phyloP scores from a whole-genome alignment of 371 early-diverging fungal species.

The Dentiscutata heterogama region DNA sequence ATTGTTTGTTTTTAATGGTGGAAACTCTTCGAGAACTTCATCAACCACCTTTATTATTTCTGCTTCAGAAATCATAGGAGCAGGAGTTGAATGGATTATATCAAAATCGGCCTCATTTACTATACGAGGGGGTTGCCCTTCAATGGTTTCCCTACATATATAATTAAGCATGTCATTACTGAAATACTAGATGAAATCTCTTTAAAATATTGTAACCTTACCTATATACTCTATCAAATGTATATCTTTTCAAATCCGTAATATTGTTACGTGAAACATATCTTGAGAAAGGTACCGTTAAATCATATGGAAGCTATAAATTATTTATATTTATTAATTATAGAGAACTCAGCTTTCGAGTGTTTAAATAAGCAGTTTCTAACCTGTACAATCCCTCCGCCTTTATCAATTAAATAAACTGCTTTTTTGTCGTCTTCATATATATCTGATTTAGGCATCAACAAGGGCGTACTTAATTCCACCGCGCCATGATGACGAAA shows the following conservation, averaged over 20 bases:
- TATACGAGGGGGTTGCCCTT: constrained; percentile 83
- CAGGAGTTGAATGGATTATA: constrained; percentile 76
- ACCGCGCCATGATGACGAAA: constrained; percentile 91
- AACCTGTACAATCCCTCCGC: constrained; percentile 81
- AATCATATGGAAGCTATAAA: constrained; percentile 81
- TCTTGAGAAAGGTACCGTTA: constrained; percentile 94
- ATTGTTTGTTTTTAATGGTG: constrained; percentile 69
- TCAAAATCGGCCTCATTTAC: constrained; percentile 93
- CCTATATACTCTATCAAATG: constrained; percentile 87
- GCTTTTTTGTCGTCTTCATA: constrained; percentile 77
- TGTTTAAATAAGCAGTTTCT: not conserved
- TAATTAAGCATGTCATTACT: not conserved
- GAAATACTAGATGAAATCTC: not conserved
- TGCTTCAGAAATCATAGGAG: constrained; percentile 85
- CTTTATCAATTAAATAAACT: constrained; percentile 83
- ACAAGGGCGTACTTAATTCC: constrained; percentile 83
- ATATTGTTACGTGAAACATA: constrained; percentile 81
- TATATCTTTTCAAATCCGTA: constrained; percentile 84
- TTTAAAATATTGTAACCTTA: constrained; percentile 44
- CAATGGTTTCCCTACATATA: constrained; percentile 64
- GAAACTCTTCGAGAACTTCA: constrained; percentile 85
- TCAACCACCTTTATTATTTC: constrained; percentile 90
- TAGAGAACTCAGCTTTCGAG: too few species aligned
- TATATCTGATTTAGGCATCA: constrained; percentile 85
- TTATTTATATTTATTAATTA: constrained; percentile 34